Percentiles rank a stretch among this genome's conserved stretches.
Conservation (phyloP, 306 rosid genomes). For the Prunus davidiana region DNA sequence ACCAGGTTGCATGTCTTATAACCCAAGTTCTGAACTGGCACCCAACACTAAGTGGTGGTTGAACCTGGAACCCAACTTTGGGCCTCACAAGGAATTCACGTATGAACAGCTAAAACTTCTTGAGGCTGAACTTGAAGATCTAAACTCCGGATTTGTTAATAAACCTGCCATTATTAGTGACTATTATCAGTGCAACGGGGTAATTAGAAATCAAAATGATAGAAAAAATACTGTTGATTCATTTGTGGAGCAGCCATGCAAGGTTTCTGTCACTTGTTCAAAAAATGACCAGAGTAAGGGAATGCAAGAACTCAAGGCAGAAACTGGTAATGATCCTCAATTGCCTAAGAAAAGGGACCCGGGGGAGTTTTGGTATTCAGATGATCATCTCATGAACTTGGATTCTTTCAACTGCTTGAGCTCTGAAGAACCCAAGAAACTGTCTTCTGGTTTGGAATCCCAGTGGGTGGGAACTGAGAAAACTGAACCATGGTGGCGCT, state of each 20-base stretch:
- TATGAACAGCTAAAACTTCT: slow-evolving; percentile 29
- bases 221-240: slow-evolving; percentile 17
- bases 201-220: slow-evolving; percentile 28
- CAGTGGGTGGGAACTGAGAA: slow-evolving; percentile 51
- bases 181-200: slow-evolving; percentile 31
- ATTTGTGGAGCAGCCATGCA: slow-evolving; percentile 30
- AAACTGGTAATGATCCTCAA: slow-evolving; percentile 24
- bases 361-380: slow-evolving; percentile 42
- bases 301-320: slow-evolving; percentile 42
- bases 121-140: slow-evolving; percentile 43
- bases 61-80: slow-evolving; percentile 53
- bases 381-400: slow-evolving; percentile 46
- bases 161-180: slow-evolving; percentile 24
- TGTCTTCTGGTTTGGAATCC: slow-evolving; percentile 49
- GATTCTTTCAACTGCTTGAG: slow-evolving; percentile 40
- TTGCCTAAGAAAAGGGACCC: slow-evolving; percentile 39
- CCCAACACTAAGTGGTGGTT: slow-evolving; percentile 64
- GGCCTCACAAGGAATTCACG: slow-evolving; percentile 39
- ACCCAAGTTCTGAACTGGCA: slow-evolving; percentile 26
- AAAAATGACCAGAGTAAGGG: slow-evolving; percentile 23
- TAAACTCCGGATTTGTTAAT: slow-evolving; percentile 33
- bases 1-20: slow-evolving; percentile 21
- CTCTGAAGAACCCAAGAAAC: slow-evolving; percentile 39
- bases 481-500: slow-evolving; percentile 78
- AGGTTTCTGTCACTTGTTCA: slow-evolving; percentile 32